Conservation (phyloP, 371 early-diverging fungal genomes). For the Mucor velutinosus region DNA sequence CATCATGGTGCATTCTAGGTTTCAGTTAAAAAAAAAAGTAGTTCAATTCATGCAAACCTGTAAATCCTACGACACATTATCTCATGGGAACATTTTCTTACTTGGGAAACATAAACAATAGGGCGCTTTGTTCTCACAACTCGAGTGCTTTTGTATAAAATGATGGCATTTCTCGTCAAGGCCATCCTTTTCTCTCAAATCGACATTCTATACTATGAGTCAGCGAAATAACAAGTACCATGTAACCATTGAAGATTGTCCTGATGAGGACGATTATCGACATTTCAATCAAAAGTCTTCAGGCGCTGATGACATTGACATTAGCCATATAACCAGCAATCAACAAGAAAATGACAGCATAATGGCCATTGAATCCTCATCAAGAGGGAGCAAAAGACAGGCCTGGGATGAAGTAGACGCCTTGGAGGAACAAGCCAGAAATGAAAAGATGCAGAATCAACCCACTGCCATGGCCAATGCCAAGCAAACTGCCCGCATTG, state of each 20-base stretch:
- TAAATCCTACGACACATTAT: too few species aligned
- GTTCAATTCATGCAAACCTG: too few species aligned
- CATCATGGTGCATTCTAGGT: too few species aligned
- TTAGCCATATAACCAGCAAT: neutral
- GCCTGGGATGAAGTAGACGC: slow-evolving; percentile 17
- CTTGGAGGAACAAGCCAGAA: slow-evolving; percentile 23
- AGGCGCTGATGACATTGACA: slow-evolving; percentile 1
- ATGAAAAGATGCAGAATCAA: slow-evolving; percentile 23
- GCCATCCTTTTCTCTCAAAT: too few species aligned
- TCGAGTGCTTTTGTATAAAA: too few species aligned
- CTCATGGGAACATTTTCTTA: too few species aligned
- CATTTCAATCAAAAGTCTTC: neutral
- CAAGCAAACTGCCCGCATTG: slow-evolving; percentile 14
- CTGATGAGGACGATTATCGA: slow-evolving; percentile 17
- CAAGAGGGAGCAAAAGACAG: slow-evolving; percentile 8
- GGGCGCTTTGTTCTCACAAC: too few species aligned
- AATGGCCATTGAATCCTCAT: neutral
- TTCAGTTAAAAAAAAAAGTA: too few species aligned
- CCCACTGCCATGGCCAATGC: slow-evolving; percentile 17
- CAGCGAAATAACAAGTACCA: slow-evolving; percentile 10
- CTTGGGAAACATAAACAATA: too few species aligned
- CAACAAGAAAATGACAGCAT: neutral
- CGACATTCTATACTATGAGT: neutral
- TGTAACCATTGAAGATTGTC: slow-evolving; percentile 23
- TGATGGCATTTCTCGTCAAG: too few species aligned